Percentiles rank a stretch among this genome's conserved stretches.
Conservation (phyloP, 2,329 filamentous ascomycete species). For the Alternaria angustiovoidea region DNA sequence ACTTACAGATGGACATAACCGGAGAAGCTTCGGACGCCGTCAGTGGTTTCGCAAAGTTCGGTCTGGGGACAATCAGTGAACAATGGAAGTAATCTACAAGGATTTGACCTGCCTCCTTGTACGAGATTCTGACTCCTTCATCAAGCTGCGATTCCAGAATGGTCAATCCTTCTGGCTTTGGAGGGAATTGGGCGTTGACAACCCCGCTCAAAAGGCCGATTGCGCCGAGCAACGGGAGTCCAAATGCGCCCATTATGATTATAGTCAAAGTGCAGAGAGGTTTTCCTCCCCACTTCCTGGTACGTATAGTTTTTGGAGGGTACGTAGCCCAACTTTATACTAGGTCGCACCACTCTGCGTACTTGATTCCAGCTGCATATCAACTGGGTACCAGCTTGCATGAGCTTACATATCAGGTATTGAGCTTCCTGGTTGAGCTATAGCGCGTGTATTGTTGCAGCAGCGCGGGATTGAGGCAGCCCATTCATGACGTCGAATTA, state of each 20-base stretch:
- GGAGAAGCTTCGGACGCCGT: conserved; percentile 64
- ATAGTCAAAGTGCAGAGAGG: neutral
- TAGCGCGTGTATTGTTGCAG: conserved; percentile 24
- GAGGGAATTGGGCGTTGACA: conserved; percentile 50
- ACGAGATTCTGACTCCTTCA: conserved; percentile 53
- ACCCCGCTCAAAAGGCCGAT: conserved; percentile 24
- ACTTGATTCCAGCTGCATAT: neutral
- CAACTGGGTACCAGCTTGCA: conserved; percentile 21
- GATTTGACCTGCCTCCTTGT: conserved; percentile 52
- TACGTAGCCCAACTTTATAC: conserved; percentile 1
- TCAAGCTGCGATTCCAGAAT: conserved; percentile 51
- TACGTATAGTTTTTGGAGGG: neutral
- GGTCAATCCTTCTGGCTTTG: conserved; percentile 49
- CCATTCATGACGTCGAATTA: conserved; percentile 28
- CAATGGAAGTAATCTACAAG: neutral
- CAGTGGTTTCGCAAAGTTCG: conserved; percentile 65
- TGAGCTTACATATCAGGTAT: conserved; percentile 4
- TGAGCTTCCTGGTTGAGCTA: conserved; percentile 37
- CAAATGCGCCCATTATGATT: conserved; percentile 17
- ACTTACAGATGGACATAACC: conserved; percentile 61
- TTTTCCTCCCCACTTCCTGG: neutral
- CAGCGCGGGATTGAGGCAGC: conserved; percentile 14
- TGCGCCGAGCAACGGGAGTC: conserved; percentile 21
- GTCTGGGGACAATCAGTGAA: conserved; percentile 28
- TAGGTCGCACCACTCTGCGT: neutral